Evolutionary conservation across 2,329 filamentous ascomycete species (phyloP).

Genomic region (Xylariaceae sp.): DNA sequence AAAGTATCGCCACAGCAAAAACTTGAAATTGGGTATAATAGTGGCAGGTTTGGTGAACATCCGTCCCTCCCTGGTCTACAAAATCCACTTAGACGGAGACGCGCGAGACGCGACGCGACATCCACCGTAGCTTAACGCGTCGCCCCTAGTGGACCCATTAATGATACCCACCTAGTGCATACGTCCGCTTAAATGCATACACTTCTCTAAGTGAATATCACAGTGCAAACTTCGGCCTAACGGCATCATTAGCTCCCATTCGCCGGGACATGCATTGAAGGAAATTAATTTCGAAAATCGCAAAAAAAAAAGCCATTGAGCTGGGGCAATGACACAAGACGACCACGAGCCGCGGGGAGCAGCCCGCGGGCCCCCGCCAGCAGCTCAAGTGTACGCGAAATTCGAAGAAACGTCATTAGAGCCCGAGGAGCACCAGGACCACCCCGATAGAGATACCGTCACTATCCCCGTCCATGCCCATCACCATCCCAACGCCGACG

Average conservation of each 20-base stretch:
- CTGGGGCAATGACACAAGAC: conserved; percentile 38
- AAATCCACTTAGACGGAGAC: conserved; percentile 13
- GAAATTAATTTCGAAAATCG: no score
- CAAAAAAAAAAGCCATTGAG: no score
- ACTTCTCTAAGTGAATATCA: conserved; percentile 2
- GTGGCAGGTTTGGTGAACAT: background rate
- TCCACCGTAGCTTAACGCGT: conserved; percentile 1
- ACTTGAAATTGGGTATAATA: background rate
- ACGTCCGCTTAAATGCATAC: background rate
- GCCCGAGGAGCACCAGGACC: conserved; percentile 21
- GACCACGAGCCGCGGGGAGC: conserved; percentile 26
- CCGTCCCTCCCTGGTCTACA: conserved; percentile 1
- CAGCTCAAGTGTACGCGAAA: conserved; percentile 44
- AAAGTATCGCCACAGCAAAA: background rate
- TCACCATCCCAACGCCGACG: no score
- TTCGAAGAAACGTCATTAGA: conserved; percentile 40
- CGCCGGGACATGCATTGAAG: no score
- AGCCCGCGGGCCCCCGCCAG: conserved; percentile 38
- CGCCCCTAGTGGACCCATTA: conserved; percentile 15
- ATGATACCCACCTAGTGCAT: conserved; percentile 17
- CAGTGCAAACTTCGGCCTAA: conserved; percentile 4
- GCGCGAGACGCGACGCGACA: conserved; percentile 11
- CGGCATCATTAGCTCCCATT: conserved; percentile 20
- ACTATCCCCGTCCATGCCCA: no score
- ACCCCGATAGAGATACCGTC: no score